Conservation (phyloP, 2,329 filamentous ascomycete genomes). For the Fusarium napiforme region DNA sequence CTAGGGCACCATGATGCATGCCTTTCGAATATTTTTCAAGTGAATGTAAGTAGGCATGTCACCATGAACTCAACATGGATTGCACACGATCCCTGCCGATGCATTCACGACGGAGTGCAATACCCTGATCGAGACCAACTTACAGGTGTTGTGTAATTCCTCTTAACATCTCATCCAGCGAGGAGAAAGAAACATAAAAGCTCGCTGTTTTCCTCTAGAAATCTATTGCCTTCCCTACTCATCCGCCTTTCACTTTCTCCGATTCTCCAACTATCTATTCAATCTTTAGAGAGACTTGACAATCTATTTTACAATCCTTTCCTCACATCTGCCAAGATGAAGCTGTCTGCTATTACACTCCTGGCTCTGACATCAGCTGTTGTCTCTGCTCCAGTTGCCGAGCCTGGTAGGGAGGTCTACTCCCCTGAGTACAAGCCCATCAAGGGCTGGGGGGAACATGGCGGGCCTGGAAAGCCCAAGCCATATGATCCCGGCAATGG, state of each 20-base stretch:
- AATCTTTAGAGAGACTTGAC: not conserved
- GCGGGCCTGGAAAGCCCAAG: not conserved
- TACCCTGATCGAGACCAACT: not conserved
- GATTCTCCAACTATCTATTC: not conserved
- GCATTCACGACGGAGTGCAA: not conserved
- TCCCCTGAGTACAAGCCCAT: not conserved
- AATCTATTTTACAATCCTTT: not conserved
- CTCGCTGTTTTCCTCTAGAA: not conserved
- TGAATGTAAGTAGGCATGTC: no score
- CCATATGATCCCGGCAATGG: not conserved
- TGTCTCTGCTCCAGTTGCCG: slow-evolving; percentile 4
- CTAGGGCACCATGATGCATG: not conserved
- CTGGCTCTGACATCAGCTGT: slow-evolving; percentile 9
- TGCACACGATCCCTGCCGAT: no score
- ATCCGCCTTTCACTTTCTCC: not conserved
- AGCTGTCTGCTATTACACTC: slow-evolving; percentile 11
- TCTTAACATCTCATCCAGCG: not conserved
- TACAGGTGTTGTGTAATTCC: no score
- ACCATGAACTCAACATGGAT: not conserved
- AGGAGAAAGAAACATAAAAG: not conserved
- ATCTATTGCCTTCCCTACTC: not conserved
- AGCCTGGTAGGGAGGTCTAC: not conserved
- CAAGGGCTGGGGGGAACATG: not conserved
- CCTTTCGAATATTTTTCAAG: not conserved
- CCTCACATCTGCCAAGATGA: slow-evolving; percentile 8